Evolutionary conservation across 306 rosid genomes (phyloP).

Genomic region (Dalbergia cochinchinensis): DNA sequence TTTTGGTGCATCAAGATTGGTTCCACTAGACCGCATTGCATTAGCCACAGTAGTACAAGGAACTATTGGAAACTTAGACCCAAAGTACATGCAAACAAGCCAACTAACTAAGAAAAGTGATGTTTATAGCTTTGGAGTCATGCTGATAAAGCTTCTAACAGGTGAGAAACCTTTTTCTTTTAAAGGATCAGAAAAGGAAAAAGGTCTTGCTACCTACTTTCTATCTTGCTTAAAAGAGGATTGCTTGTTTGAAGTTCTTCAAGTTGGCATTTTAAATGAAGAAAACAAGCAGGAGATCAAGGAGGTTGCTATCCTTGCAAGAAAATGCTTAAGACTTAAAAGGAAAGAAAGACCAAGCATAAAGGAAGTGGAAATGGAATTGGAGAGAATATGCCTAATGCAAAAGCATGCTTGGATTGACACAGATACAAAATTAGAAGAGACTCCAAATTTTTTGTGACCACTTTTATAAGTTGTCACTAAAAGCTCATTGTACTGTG

Average conservation of each 20-base stretch:
- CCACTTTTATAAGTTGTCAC: too few species aligned
- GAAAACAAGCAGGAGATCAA: too few species aligned
- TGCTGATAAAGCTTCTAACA: constrained; percentile 43
- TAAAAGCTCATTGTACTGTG: too few species aligned
- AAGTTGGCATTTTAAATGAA: too few species aligned
- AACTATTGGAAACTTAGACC: constrained; percentile 49
- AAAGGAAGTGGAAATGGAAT: constrained; percentile 54
- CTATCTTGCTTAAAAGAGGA: not conserved
- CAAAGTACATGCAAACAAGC: constrained; percentile 41
- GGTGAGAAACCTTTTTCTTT: constrained; percentile 40
- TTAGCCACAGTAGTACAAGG: constrained; percentile 3
- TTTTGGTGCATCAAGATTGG: constrained; percentile 45
- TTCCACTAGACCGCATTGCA: constrained; percentile 46
- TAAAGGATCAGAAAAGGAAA: not conserved
- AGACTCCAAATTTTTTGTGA: too few species aligned
- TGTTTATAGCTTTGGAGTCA: constrained; percentile 57
- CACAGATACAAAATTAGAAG: too few species aligned
- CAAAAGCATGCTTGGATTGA: too few species aligned
- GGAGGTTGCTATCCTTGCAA: too few species aligned
- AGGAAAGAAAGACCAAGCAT: constrained; percentile 1
- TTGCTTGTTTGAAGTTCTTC: too few species aligned
- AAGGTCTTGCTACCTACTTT: too few species aligned
- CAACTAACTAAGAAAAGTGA: constrained; percentile 50
- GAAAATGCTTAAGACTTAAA: too few species aligned
- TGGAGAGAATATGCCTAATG: constrained; percentile 37